Percentiles rank a stretch among this genome's conserved stretches.
These are phyloP conservation scores for Zygnema cylindricum DNA, from an alignment of 139 green algal genomes.

Conservation along the genomic window DNA sequence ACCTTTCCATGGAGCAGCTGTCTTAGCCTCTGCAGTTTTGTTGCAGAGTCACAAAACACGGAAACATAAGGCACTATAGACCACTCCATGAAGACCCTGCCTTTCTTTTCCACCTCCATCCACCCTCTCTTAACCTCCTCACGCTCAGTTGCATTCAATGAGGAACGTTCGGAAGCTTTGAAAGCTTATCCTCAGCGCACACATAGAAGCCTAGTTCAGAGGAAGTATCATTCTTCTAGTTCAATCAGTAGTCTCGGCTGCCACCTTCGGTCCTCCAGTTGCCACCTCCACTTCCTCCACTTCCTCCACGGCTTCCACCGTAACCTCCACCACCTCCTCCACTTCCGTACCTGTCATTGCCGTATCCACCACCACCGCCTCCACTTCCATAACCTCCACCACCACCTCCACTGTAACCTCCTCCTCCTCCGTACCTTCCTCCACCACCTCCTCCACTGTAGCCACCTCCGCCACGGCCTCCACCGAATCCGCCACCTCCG, in stretches of 20 bases:
- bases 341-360: constrained; percentile 23
- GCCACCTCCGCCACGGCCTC: constrained; percentile 12
- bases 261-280: constrained; percentile 3
- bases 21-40: not conserved
- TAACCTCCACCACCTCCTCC: constrained; percentile 34
- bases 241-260: not conserved
- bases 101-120: not conserved
- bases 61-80: not conserved
- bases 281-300: constrained; percentile 22
- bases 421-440: constrained; percentile 38
- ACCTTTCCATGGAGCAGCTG: not conserved
- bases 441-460: constrained; percentile 6
- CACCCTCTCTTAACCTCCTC: not conserved
- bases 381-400: constrained; percentile 9
- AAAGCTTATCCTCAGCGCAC: not conserved
- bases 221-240: too few relatives aligned
- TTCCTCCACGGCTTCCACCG: not conserved
- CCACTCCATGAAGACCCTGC: too few relatives aligned
- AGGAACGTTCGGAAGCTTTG: not conserved
- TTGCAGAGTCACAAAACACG: not conserved
- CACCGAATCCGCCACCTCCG: constrained; percentile 5
- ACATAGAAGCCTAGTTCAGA: too few relatives aligned
- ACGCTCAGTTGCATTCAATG: not conserved
- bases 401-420: constrained; percentile 22
- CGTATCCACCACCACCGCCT: constrained; percentile 18